Base-by-base conservation (phyloP, 345 rosid species). In the Rhizophora mangle region DNA sequence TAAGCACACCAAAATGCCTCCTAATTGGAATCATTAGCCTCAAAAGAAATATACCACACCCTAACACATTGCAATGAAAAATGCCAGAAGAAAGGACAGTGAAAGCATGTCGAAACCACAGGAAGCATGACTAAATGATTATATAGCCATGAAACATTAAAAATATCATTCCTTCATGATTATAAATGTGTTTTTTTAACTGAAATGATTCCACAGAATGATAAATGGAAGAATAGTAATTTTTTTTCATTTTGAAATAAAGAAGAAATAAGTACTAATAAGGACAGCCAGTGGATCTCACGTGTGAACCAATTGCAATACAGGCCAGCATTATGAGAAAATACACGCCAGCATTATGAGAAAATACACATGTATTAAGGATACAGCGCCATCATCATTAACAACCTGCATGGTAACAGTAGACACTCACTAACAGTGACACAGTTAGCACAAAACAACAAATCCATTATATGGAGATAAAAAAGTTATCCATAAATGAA, bases 381-480 rank as follows among this genome's bases (percentile, higher is more conserved):
- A 95, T 95, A 90, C 97, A 86, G 96, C 82, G 69, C 96, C 96
- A 69, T 90, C 96, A 78, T 92, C 99, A 75, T 85, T 80, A 58
- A 90, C 89, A 74, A 90, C 96, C 97, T 95, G 83, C 76, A 82
- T 1, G 22, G 49, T 4, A 78, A 65, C 60, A 9, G 69, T 52
- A 52, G 24, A 62, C 13, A 64, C 10, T 18, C n/a, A 60, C 32
- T 46, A 2, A 62, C 16, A 11, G 6, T 29, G 19, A 60, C 31
- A 43, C 34, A 30, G 22, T n/a, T 54, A 21, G 3, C 15, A 2
- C 0, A 5, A 21, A 8, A 55, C 0, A 11, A 11, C 49, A 43
- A 19, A 43, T 3, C 16, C 49, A 15, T 43, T 43, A 13, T 13
- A 43, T 43, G 4, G 18, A 11, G 49, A 43, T 43, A 11, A 11